Evolutionary conservation across 306 rosid species (phyloP).

Genomic region (Quercus bicolor): DNA sequence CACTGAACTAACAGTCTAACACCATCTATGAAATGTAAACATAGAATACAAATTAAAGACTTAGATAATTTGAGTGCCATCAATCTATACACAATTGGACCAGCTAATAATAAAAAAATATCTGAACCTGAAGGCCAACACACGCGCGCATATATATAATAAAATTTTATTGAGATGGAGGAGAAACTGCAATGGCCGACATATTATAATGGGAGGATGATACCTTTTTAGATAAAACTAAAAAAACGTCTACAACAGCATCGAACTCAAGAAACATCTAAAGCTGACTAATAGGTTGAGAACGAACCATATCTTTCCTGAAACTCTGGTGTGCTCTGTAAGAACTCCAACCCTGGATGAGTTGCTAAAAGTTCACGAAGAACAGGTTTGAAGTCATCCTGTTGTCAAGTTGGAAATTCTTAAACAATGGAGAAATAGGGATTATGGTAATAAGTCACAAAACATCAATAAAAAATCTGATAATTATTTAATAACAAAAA

Average conservation of each 20-base stretch:
- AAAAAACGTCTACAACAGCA: neutral
- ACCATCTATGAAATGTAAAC: neutral
- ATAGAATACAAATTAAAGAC: neutral
- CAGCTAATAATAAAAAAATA: neutral
- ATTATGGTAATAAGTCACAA: constrained; percentile 16
- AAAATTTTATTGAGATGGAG: too few species aligned
- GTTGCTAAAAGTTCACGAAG: constrained; percentile 93
- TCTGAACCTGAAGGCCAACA: too few species aligned
- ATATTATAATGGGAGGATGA: neutral
- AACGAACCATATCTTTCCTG: constrained; percentile 99
- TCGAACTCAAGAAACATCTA: neutral
- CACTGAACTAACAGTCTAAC: neutral
- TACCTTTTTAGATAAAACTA: neutral
- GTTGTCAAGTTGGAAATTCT: constrained; percentile 17
- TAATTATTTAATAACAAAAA: neutral
- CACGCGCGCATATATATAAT: neutral
- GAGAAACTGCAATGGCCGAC: neutral
- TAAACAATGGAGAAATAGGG: constrained; percentile 14
- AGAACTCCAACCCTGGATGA: constrained; percentile 96
- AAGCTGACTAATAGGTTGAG: constrained; percentile 22
- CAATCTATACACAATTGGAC: neutral
- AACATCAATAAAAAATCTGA: neutral
- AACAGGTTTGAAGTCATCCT: constrained; percentile 98
- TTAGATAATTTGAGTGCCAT: neutral
- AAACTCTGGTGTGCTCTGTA: constrained; percentile 98